These are phyloP conservation scores for Xylariaceae sp. DNA, from an alignment of 2,329 filamentous ascomycete genomes.

Conservation along the genomic window DNA sequence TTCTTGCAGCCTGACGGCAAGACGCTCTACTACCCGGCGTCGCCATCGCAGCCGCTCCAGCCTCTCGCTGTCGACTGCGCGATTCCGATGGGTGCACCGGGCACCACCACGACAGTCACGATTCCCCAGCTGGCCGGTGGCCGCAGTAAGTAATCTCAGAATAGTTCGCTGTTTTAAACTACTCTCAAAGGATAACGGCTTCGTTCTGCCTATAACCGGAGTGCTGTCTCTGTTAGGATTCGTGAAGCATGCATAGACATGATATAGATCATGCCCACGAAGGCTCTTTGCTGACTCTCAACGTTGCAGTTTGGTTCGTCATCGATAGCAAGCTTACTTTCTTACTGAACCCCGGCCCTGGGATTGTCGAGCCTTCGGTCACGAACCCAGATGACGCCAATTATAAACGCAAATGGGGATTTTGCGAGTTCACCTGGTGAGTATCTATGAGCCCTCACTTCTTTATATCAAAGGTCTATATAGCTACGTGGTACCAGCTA, in stretches of 20 bases:
- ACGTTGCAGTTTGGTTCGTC: constrained; percentile 58
- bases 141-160: constrained; percentile 37
- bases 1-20: constrained; percentile 63
- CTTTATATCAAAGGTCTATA: background rate
- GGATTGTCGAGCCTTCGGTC: constrained; percentile 69
- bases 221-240: background rate
- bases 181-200: too few relatives aligned
- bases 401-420: constrained; percentile 59
- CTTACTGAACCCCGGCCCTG: constrained; percentile 65
- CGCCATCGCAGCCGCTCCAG: constrained; percentile 48
- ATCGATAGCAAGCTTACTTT: constrained; percentile 60
- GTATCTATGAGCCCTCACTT: too few relatives aligned
- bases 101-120: constrained; percentile 54
- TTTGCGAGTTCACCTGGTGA: constrained; percentile 48
- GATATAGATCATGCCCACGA: background rate
- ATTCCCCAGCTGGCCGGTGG: constrained; percentile 68
- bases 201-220: too few relatives aligned
- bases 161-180: background rate
- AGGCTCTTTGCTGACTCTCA: background rate
- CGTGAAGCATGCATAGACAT: background rate
- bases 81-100: constrained; percentile 60
- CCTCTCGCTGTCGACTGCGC: constrained; percentile 55
- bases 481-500: background rate
- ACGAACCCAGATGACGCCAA: constrained; percentile 63
- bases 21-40: constrained; percentile 61